Base-by-base conservation (phyloP, 1,139 yeast species). In the Yamadazyma taylorii region DNA sequence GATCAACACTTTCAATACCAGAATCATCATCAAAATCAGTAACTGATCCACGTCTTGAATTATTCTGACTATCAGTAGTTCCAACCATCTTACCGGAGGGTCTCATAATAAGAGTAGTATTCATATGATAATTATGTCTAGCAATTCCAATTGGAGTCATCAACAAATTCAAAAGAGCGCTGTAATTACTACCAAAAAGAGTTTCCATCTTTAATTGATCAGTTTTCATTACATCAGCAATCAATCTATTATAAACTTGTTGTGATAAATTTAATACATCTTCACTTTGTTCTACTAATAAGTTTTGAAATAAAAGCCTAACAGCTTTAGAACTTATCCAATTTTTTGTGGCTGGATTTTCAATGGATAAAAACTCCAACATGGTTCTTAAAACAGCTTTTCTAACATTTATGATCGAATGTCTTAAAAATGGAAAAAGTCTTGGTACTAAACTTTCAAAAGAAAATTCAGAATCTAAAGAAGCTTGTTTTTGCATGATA, bases 111-210 rank as follows among this genome's bases (percentile, higher is more conserved):
- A 81, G 71, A 14, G 73, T 66, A 0, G 88, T 70, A 50, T 87
- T 83, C 96, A 94, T 87, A 32, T 80, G 79, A 60, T 87, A 92
- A 50, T 84, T 85, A 56, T 85, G 87, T 47, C 98, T 80, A 3
- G 96, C 86, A 38, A 89, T 80, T 43, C 99, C 98, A 45, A 94
- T 85, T 4, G 98, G 98, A 0, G 97, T 92, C 84, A 87, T 83
- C 33, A 89, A 58, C 33, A 94, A 69, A 10, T 81, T 75, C 35
- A 88, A 62, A 36, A 88, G 68, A 1, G 95, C 81, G 28, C 69
- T 69, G 45, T 79, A 63, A 50, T 84, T 89, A 4, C 66, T 63
- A 4, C 63, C 55, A 40, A 83, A 73, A 0, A 78, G 56, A 1
- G 66, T 64, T 39, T 78, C 84, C 40, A 80, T 56, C 4, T 66